phyloP scores from a whole-genome alignment of 768 basidiomycete genomes.

The Hortiboletus campestris region DNA sequence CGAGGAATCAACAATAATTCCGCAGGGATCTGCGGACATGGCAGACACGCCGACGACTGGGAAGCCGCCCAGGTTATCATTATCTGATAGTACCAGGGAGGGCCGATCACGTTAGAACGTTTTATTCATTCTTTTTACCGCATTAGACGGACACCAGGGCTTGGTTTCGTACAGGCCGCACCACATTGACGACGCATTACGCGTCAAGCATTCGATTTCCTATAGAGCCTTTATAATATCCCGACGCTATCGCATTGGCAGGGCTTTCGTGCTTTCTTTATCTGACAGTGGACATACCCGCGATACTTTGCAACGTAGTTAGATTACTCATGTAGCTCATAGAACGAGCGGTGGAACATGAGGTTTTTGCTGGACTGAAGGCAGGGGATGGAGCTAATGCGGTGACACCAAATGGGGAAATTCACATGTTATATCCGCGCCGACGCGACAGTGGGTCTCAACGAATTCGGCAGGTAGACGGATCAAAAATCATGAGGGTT shows the following conservation, averaged over 20 bases:
- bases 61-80: slow-evolving; percentile 8
- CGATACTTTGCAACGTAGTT: neutral
- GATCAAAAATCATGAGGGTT: slow-evolving; percentile 22
- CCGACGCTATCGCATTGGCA: slow-evolving; percentile 10
- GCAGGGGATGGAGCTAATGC: slow-evolving; percentile 17
- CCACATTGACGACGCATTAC: slow-evolving; percentile 6
- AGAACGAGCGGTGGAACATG: slow-evolving; percentile 6
- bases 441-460: neutral
- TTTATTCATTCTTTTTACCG: neutral
- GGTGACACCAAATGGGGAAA: slow-evolving; percentile 17
- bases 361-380: neutral
- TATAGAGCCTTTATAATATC: slow-evolving; percentile 22
- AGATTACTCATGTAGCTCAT: neutral
- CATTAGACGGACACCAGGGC: neutral
- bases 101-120: slow-evolving; percentile 3
- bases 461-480: slow-evolving; percentile 3
- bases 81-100: slow-evolving; percentile 7
- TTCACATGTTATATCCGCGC: slow-evolving; percentile 33
- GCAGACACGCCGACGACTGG: slow-evolving; percentile 21
- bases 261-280: slow-evolving; percentile 10
- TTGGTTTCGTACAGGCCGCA: slow-evolving; percentile 3
- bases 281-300: slow-evolving; percentile 3
- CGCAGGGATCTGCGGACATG: slow-evolving; percentile 9
- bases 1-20: slow-evolving; percentile 18
- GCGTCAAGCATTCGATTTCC: slow-evolving; percentile 1